Percentiles rank a stretch among this genome's conserved stretches.
phyloP scores from a whole-genome alignment of 306 rosid species.

The Alnus glutinosa region DNA sequence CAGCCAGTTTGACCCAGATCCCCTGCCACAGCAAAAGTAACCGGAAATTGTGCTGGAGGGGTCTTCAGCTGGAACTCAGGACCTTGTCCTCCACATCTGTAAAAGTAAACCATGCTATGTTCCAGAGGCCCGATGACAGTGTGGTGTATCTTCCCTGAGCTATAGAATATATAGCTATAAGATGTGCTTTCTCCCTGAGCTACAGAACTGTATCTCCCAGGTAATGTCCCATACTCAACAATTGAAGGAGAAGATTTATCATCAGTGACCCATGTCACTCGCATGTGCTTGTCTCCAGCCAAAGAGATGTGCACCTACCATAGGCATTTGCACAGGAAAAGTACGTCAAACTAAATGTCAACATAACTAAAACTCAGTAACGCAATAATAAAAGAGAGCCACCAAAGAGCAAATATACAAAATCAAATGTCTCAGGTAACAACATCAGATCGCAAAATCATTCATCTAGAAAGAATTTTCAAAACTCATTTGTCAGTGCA shows the following conservation, averaged over 20 bases:
- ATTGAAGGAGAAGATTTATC: conserved; percentile 64
- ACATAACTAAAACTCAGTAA: not conserved
- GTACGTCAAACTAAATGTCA: conserved; percentile 20
- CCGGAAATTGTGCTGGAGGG: conserved; percentile 81
- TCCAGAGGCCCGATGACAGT: conserved; percentile 85
- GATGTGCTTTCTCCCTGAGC: conserved; percentile 80
- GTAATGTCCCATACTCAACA: conserved; percentile 76
- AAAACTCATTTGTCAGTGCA: not conserved
- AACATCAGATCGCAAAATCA: not conserved
- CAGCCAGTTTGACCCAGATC: conserved; percentile 93
- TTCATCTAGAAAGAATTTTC: not conserved
- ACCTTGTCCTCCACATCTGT: conserved; percentile 81
- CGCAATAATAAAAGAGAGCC: not conserved
- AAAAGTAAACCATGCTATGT: conserved; percentile 61
- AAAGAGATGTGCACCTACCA: conserved; percentile 86
- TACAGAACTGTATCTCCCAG: conserved; percentile 52
- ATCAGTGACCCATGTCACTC: conserved; percentile 73
- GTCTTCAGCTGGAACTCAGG: conserved; percentile 76
- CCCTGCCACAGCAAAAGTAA: conserved; percentile 86
- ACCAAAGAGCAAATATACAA: not conserved
- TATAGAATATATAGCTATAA: conserved; percentile 63
- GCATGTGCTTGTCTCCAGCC: conserved; percentile 80
- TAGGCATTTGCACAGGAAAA: conserved; percentile 18
- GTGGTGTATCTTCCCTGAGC: conserved; percentile 90
- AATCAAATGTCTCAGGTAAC: not conserved